Evolutionary conservation across 805 yeast species (phyloP).

Genomic region (Tetrapisispora iriomotensis): DNA sequence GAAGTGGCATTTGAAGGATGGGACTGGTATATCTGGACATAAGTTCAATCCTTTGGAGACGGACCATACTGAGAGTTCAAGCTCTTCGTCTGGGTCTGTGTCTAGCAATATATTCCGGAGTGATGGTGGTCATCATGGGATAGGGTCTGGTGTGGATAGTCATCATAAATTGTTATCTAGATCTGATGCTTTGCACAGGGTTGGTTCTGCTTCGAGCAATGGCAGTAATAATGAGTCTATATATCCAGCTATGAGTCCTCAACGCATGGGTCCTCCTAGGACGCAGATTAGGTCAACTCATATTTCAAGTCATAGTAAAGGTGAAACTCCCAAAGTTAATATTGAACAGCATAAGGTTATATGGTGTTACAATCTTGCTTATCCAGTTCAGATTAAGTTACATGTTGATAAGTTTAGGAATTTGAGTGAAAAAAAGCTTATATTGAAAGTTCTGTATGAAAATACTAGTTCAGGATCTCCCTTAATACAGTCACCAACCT

Average conservation of each 20-base stretch:
- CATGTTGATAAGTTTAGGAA: slow-evolving; percentile 30
- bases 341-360: slow-evolving; percentile 44
- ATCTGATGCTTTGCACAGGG: no score
- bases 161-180: no score
- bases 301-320: slow-evolving; percentile 25
- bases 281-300: neutral
- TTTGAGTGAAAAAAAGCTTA: slow-evolving; percentile 31
- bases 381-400: slow-evolving; percentile 34
- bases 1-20: slow-evolving; percentile 51
- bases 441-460: slow-evolving; percentile 38
- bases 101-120: no score
- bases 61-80: slow-evolving; percentile 16
- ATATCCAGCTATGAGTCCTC: no score
- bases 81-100: slow-evolving; percentile 17
- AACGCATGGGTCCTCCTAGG: no score
- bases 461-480: slow-evolving; percentile 1
- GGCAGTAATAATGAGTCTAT: no score
- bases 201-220: no score
- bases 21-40: slow-evolving; percentile 22
- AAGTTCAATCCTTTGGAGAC: slow-evolving; percentile 1
- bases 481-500: no score
- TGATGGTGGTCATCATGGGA: no score
- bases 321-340: slow-evolving; percentile 33
- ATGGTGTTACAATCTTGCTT: slow-evolving; percentile 35
- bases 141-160: no score